A percentile compares a stretch with the other conserved stretches of the same genome.
Conservation (phyloP, 768 basidiomycete genomes). For the Cyclocybe cylindracea region DNA sequence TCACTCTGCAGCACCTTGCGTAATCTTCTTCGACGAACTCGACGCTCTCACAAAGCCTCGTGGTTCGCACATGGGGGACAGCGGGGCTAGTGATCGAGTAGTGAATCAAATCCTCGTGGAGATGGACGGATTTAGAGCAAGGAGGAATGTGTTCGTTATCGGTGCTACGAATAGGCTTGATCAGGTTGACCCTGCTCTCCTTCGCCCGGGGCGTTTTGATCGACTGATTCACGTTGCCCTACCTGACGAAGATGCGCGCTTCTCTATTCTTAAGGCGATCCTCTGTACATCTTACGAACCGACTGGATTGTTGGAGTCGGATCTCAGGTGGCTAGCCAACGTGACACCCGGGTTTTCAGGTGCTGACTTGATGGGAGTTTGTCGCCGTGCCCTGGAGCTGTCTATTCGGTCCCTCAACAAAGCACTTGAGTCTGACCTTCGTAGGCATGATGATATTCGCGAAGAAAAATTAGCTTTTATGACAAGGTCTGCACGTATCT, state of each 20-base stretch:
- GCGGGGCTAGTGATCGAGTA: conserved; percentile 97
- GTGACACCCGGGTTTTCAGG: conserved; percentile 97
- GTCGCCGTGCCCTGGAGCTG: conserved; percentile 95
- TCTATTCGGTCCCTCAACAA: conserved; percentile 96
- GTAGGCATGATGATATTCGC: conserved; percentile 87
- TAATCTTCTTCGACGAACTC: conserved; percentile 99
- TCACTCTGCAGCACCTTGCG: conserved; percentile 97
- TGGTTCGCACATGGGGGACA: conserved; percentile 87
- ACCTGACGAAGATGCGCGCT: conserved; percentile 89
- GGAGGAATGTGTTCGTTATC: conserved; percentile 98
- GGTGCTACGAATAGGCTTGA: conserved; percentile 97
- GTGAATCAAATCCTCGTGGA: conserved; percentile 96
- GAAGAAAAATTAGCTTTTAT: too few species aligned
- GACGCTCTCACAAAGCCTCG: conserved; percentile 99
- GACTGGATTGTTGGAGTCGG: conserved; percentile 85
- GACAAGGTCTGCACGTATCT: conserved; percentile 47
- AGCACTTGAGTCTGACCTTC: conserved; percentile 74
- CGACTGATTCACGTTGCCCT: conserved; percentile 99
- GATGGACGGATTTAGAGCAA: conserved; percentile 98
- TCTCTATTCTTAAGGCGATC: conserved; percentile 88
- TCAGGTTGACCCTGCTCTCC: conserved; percentile 89
- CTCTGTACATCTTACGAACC: conserved; percentile 93
- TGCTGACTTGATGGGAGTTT: conserved; percentile 99
- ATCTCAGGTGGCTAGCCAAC: conserved; percentile 86
- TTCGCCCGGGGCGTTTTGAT: conserved; percentile 97